phyloP scores from a whole-genome alignment of 1,284 basidiomycete genomes.

The Grifola frondosa region DNA sequence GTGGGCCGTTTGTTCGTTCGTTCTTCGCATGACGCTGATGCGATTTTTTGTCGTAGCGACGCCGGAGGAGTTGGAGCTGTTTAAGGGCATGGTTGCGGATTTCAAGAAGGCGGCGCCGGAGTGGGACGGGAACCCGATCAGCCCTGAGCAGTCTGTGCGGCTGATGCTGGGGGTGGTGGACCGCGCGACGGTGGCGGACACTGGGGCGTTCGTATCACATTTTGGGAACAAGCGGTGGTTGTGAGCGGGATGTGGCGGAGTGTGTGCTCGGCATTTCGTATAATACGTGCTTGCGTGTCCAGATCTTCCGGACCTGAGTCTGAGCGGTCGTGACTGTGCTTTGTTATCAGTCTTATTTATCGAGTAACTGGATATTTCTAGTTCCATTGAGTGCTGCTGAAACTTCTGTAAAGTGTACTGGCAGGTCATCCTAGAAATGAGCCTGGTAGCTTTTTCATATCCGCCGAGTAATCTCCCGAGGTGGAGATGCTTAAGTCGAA shows the following conservation, averaged over 20 bases:
- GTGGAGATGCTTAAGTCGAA: no score
- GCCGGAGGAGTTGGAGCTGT: constrained; percentile 19
- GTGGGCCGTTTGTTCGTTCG: background rate
- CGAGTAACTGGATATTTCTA: no score
- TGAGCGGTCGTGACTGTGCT: no score
- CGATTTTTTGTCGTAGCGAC: constrained; percentile 15
- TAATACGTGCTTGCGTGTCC: no score
- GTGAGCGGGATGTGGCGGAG: background rate
- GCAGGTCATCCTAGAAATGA: no score
- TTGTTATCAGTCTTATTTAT: no score
- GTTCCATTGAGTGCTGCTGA: no score
- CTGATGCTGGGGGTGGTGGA: constrained; percentile 33
- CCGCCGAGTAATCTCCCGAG: no score
- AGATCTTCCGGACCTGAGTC: no score
- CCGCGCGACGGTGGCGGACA: constrained; percentile 28
- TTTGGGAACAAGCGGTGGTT: constrained; percentile 35
- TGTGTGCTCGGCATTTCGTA: background rate
- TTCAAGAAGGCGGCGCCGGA: constrained; percentile 25
- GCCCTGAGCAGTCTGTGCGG: constrained; percentile 32
- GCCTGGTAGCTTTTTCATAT: no score
- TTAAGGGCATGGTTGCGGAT: constrained; percentile 12
- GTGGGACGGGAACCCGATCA: constrained; percentile 32
- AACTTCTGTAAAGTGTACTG: no score
- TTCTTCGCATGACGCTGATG: background rate
- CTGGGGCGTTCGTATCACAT: constrained; percentile 38